These are phyloP conservation scores for Magnaporthiopsis poae DNA, from an alignment of 2,329 filamentous ascomycete genomes.

Conservation along the genomic window DNA sequence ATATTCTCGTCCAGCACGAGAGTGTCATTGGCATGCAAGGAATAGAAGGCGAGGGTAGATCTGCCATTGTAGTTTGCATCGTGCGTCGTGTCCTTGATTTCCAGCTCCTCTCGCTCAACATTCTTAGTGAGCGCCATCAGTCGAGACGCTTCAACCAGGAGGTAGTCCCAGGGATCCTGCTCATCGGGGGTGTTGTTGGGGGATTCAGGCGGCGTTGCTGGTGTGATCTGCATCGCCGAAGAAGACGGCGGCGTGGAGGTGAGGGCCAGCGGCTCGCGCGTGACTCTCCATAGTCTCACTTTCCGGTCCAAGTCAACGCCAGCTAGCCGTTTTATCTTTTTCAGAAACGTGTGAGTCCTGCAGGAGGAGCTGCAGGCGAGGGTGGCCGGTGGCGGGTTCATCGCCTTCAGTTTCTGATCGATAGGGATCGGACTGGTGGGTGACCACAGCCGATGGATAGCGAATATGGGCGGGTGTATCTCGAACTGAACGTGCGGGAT, in stretches of 20 bases:
- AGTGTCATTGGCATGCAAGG: slow-evolving; percentile 61
- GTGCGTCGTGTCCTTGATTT: slow-evolving; percentile 58
- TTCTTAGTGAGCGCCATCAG: slow-evolving; percentile 55
- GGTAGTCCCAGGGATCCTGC: slow-evolving; percentile 26
- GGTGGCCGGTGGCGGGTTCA: slow-evolving; percentile 50
- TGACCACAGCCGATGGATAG: slow-evolving; percentile 67
- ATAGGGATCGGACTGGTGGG: slow-evolving; percentile 45
- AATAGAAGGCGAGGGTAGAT: slow-evolving; percentile 53
- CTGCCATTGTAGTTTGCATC: slow-evolving; percentile 71
- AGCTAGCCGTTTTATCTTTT: slow-evolving; percentile 57
- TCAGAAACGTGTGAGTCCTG: slow-evolving; percentile 65
- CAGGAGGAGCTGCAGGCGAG: slow-evolving; percentile 63
- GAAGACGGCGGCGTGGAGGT: slow-evolving; percentile 26
- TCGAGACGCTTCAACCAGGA: slow-evolving; percentile 52
- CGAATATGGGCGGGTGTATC: slow-evolving; percentile 74
- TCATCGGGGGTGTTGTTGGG: slow-evolving; percentile 13
- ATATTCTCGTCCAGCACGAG: slow-evolving; percentile 77
- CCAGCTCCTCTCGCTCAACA: slow-evolving; percentile 54
- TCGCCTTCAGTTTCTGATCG: slow-evolving; percentile 51
- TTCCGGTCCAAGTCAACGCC: slow-evolving; percentile 61
- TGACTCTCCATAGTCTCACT: slow-evolving; percentile 66
- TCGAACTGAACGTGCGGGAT: slow-evolving; percentile 68
- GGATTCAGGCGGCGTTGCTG: slow-evolving; percentile 18
- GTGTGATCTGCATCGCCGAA: slow-evolving; percentile 14
- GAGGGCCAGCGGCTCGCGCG: slow-evolving; percentile 31